Evolutionary conservation across 495 filamentous ascomycete species (phyloP), one percentile per base, ranked within the genome.

Genomic region (Aspergillus steynii): DNA sequence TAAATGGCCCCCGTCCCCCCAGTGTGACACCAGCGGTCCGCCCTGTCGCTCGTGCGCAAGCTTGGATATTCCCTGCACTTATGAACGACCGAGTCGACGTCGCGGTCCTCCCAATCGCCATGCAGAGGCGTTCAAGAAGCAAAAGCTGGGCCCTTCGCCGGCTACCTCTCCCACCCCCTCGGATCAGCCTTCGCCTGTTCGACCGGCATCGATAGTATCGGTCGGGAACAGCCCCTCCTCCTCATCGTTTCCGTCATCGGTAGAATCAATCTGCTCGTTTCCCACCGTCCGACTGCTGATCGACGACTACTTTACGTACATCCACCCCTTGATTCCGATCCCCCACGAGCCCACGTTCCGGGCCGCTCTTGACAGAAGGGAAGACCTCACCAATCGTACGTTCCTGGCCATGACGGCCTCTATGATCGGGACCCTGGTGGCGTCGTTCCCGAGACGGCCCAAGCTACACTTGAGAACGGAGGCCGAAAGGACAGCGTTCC

Each of bases 251-350:
- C 56, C 66, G 61, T 70, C 73, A 3, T 85, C 84, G 6, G 87
- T 87, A 47, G 92, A 96, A 71, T 78, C 85, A 0, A 96, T 96
- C 50, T 92, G 90, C 60, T 84, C 90, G 0, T 70, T 86, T 65
- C 73, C 83, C 32, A 83, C 88, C 0, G 74, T 96, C 49, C 78
- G 86, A 50, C 75, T 86, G 3, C 80, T 96, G 5, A 78, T 96
- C 12, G 90, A 94, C 69, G 92, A 96, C 75, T 96, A 90, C 75
- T 96, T 96, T 68, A 92, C 86, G 7, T 94, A 92, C 69, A 92
- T 96, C 56, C 90, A 96, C 68, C 92, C 92, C 1, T 77, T 96
- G n/a, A 81, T 86, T 34, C 92, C 92, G 0, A 84, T 96, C 53
- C 92, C 92, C 0, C 92, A 96, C 71, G 90, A 96, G 62, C 89